Percentiles rank a stretch among this genome's conserved stretches.
These are phyloP conservation scores for Leccinum proliferum DNA, from an alignment of 1,284 basidiomycete species.

Conservation along the genomic window DNA sequence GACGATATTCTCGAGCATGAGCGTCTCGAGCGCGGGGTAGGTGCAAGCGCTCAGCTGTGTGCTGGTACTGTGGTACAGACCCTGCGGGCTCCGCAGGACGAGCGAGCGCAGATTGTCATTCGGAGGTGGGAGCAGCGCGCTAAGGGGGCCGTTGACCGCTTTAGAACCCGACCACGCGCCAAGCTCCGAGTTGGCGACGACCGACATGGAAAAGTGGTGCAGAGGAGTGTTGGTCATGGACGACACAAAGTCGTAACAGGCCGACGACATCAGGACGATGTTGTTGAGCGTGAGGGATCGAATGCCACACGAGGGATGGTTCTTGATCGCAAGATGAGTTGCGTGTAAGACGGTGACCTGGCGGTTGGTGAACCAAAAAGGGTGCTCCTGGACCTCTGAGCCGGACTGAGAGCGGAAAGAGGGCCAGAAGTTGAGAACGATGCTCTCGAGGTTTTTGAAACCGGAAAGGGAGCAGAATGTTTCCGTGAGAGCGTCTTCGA, in stretches of 20 bases:
- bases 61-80: conserved; percentile 25
- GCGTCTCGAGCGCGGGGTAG: conserved; percentile 25
- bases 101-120: conserved; percentile 22
- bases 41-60: conserved; percentile 15
- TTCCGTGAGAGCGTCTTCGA: conserved; percentile 27
- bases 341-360: conserved; percentile 24
- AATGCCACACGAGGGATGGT: conserved; percentile 13
- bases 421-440: conserved; percentile 28
- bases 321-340: conserved; percentile 19
- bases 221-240: conserved; percentile 23
- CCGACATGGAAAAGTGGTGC: conserved; percentile 26
- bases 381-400: conserved; percentile 24
- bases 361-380: conserved; percentile 29
- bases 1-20: conserved; percentile 28
- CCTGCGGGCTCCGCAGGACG: conserved; percentile 22
- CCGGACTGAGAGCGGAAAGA: conserved; percentile 25
- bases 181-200: conserved; percentile 29
- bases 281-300: conserved; percentile 25
- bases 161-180: conserved; percentile 29
- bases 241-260: conserved; percentile 26
- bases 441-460: conserved; percentile 19
- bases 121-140: conserved; percentile 20
- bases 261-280: conserved; percentile 20
- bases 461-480: conserved; percentile 19
- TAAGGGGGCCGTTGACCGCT: conserved; percentile 22